These are phyloP conservation scores for Fusarium gaditjirri DNA, from an alignment of 2,329 filamentous ascomycete genomes.

Conservation along the genomic window DNA sequence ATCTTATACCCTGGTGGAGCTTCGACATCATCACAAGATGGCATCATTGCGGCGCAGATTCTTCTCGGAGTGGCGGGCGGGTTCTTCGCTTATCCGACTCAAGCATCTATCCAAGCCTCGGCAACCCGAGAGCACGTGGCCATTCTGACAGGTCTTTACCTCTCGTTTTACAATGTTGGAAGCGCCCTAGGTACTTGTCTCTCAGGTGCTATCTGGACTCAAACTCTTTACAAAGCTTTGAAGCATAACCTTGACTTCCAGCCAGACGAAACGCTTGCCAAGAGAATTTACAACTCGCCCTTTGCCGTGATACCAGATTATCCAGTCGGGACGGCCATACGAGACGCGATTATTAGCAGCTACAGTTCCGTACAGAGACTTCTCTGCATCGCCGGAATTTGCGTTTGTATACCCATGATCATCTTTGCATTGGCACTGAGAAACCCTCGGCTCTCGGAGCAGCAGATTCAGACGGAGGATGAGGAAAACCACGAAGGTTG, in stretches of 20 bases:
- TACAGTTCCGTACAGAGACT: conserved; percentile 58
- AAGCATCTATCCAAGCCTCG: conserved; percentile 54
- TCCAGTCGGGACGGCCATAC: conserved; percentile 56
- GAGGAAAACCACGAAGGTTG: neutral
- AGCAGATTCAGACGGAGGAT: conserved; percentile 42
- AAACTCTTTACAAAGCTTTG: conserved; percentile 50
- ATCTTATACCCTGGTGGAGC: conserved; percentile 65
- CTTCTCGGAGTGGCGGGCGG: conserved; percentile 68
- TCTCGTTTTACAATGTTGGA: conserved; percentile 56
- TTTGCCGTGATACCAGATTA: conserved; percentile 49
- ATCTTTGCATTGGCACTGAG: conserved; percentile 55
- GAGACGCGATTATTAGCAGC: conserved; percentile 55
- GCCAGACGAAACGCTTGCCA: conserved; percentile 49
- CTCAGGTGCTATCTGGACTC: conserved; percentile 56
- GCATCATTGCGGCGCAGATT: conserved; percentile 66
- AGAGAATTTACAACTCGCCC: conserved; percentile 51
- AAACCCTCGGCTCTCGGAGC: conserved; percentile 57
- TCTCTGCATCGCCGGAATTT: conserved; percentile 58
- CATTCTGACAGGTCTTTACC: conserved; percentile 52
- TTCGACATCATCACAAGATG: conserved; percentile 53
- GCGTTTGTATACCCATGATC: conserved; percentile 59
- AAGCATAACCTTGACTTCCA: conserved; percentile 49
- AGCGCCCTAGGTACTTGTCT: conserved; percentile 55
- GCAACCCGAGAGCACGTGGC: conserved; percentile 52
- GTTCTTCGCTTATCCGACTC: conserved; percentile 60